Conservation (phyloP, 2,329 filamentous ascomycete genomes). For the Myrmaecium sp. region DNA sequence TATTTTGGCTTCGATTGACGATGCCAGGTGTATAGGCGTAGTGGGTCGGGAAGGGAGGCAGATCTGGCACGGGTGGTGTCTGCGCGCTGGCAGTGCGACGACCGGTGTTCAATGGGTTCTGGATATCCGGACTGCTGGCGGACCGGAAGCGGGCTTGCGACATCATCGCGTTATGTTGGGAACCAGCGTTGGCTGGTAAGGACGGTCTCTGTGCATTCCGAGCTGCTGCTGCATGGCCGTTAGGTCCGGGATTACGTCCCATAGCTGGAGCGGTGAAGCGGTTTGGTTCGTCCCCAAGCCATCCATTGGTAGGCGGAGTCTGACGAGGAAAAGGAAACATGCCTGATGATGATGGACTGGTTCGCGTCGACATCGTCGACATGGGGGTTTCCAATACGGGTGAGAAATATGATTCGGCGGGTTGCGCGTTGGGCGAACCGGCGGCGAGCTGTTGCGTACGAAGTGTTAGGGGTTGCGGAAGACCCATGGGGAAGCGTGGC, state of each 20-base stretch:
- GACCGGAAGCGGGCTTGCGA: constrained; percentile 65
- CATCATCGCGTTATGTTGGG: constrained; percentile 27
- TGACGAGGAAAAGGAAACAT: constrained; percentile 71
- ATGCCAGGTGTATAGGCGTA: constrained; percentile 40
- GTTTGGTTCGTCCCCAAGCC: constrained; percentile 54
- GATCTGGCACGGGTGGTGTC: constrained; percentile 23
- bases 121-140: constrained; percentile 90
- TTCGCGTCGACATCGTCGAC: constrained; percentile 56
- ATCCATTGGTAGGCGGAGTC: constrained; percentile 47
- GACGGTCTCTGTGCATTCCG: constrained; percentile 71
- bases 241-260: constrained; percentile 58
- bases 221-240: constrained; percentile 44
- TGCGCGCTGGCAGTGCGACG: constrained; percentile 37
- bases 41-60: constrained; percentile 36
- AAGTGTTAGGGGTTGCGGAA: constrained; percentile 43
- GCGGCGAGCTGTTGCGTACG: constrained; percentile 41
- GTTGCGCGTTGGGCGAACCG: constrained; percentile 41
- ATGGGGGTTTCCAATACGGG: constrained; percentile 65
- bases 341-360: constrained; percentile 53
- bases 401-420: constrained; percentile 86
- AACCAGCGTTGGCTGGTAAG: constrained; percentile 47
- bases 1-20: constrained; percentile 64
- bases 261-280: constrained; percentile 81
- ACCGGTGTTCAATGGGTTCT: constrained; percentile 44
- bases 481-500: constrained; percentile 55